Conservation (phyloP, 106 monocot genomes). For the Apostasia shenzhenica region DNA sequence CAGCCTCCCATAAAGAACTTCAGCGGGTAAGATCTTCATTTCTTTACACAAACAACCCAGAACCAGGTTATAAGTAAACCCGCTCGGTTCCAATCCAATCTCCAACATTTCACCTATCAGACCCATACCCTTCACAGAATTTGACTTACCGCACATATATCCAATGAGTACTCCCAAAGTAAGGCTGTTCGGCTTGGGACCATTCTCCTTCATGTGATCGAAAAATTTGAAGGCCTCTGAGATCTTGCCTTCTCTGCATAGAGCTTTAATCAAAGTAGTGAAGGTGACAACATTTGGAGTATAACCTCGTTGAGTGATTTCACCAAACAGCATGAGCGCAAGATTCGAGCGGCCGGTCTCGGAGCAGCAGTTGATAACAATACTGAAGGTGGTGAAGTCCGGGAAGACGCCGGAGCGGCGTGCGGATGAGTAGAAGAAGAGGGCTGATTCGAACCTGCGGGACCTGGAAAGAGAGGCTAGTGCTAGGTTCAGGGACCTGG, state of each 20-base stretch:
- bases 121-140: conserved; percentile 11
- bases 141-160: background rate
- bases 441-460: conserved; percentile 8
- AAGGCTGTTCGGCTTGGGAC: conserved; percentile 11
- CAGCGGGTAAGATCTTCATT: conserved; percentile 10
- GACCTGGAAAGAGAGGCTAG: conserved; percentile 12
- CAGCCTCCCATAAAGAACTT: conserved; percentile 18
- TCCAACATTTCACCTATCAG: conserved; percentile 21
- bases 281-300: conserved; percentile 14
- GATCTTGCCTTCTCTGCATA: conserved; percentile 8
- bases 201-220: conserved; percentile 15
- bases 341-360: conserved; percentile 14
- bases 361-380: conserved; percentile 13
- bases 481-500: conserved; percentile 16
- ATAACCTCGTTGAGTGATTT: conserved; percentile 16
- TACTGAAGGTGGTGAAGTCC: conserved; percentile 26
- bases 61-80: conserved; percentile 15
- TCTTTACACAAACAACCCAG: conserved; percentile 20
- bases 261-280: conserved; percentile 31
- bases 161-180: conserved; percentile 23
- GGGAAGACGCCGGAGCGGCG: background rate
- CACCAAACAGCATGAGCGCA: conserved; percentile 31
- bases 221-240: conserved; percentile 17
- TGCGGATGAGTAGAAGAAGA: conserved; percentile 12
- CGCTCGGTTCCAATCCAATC: conserved; percentile 14